phyloP scores from a whole-genome alignment of 139 green algal genomes.

The Chlamydomonas asymmetrica region DNA sequence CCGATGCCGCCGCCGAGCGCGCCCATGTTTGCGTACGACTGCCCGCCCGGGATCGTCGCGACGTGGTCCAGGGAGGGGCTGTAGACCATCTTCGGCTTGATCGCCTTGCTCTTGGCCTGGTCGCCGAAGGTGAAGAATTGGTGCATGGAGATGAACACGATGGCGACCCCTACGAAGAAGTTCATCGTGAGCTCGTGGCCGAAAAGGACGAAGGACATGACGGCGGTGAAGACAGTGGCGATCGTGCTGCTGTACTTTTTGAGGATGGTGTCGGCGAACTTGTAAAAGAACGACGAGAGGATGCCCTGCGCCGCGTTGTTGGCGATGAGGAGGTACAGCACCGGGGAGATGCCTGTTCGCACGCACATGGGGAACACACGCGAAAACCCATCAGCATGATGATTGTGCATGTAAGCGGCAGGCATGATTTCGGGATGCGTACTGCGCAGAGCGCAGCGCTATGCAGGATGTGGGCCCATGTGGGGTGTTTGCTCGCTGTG shows the following conservation, averaged over 20 bases:
- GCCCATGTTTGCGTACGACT: no score
- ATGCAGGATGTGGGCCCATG: no score
- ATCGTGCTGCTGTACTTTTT: constrained; percentile 97
- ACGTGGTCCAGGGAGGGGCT: constrained; percentile 49
- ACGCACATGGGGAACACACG: no score
- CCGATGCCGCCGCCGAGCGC: no score
- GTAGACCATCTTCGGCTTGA: constrained; percentile 25
- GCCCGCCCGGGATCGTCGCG: no score
- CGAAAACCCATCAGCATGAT: no score
- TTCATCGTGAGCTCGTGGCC: constrained; percentile 90
- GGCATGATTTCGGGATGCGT: no score
- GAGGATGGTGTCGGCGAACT: constrained; percentile 96
- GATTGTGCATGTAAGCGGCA: no score
- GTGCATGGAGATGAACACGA: constrained; percentile 99
- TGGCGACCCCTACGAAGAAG: constrained; percentile 91
- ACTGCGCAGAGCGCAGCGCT: no score
- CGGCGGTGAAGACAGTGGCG: constrained; percentile 92
- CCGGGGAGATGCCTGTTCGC: constrained; percentile 38
- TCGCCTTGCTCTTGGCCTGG: constrained; percentile 9
- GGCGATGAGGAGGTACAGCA: constrained; percentile 77
- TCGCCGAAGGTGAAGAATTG: constrained; percentile 65
- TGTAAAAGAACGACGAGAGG: constrained; percentile 96
- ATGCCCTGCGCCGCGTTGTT: constrained; percentile 96
- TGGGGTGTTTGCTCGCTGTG: no score
- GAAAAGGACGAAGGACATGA: constrained; percentile 90